phyloP scores from a whole-genome alignment of 2,329 filamentous ascomycete species.

The Colletotrichum endophyticum region DNA sequence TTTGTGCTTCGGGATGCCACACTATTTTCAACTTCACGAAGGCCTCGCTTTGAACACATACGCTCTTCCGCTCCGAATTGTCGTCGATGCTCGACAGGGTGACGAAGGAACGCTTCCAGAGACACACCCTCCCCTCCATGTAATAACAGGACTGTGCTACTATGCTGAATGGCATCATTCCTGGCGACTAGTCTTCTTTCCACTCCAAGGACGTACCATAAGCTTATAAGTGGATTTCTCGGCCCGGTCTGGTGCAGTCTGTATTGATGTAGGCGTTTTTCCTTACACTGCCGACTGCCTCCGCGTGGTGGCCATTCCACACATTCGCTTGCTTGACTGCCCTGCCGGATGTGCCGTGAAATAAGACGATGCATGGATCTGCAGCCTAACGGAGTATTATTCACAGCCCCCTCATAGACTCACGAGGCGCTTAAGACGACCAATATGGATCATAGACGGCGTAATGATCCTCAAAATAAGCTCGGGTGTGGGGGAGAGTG shows the following conservation, averaged over 20 bases:
- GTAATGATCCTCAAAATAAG: not conserved
- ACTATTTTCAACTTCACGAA: not conserved
- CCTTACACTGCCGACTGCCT: not conserved
- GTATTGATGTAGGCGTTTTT: not conserved
- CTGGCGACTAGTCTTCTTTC: not conserved
- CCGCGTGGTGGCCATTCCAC: not conserved
- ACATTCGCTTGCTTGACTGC: not conserved
- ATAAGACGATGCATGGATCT: not conserved
- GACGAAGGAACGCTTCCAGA: not conserved
- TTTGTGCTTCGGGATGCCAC: no score
- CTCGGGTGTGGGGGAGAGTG: not conserved
- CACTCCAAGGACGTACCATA: no score
- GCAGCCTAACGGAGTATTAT: not conserved
- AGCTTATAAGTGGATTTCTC: not conserved
- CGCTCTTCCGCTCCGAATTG: not conserved
- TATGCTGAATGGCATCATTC: not conserved
- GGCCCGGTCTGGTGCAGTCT: not conserved
- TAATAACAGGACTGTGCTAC: not conserved
- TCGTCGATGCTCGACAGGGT: not conserved
- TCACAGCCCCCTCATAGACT: not conserved
- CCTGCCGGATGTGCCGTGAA: not conserved
- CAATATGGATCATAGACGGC: not conserved
- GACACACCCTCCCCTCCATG: not conserved
- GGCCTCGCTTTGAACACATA: not conserved
- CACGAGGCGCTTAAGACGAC: not conserved